phyloP scores from a whole-genome alignment of 108 stramenopile genomes.

The Halocafeteria seosinensis region DNA sequence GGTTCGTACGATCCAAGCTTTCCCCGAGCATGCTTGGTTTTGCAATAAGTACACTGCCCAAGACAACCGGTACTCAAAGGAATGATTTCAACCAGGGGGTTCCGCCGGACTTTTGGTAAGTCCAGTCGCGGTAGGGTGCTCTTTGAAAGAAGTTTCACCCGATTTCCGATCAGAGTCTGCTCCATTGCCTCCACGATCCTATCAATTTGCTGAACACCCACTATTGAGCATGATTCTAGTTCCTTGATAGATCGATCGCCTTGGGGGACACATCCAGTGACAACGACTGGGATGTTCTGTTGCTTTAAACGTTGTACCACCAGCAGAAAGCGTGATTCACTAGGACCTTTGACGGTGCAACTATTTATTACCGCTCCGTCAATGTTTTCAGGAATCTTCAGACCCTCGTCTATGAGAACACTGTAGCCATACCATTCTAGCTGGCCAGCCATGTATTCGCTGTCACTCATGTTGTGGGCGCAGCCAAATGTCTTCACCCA shows the following conservation, averaged over 20 bases:
- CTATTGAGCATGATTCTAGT: slow-evolving; percentile 8
- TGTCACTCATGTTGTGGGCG: slow-evolving; percentile 28
- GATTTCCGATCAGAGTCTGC: slow-evolving; percentile 19
- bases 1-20: slow-evolving; percentile 23
- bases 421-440: slow-evolving; percentile 23
- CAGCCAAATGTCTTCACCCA: slow-evolving; percentile 31
- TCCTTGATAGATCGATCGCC: slow-evolving; percentile 16
- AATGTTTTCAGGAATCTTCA: too few species aligned
- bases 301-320: slow-evolving; percentile 6
- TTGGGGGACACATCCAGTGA: slow-evolving; percentile 35
- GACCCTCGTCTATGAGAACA: not conserved
- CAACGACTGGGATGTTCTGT: slow-evolving; percentile 16
- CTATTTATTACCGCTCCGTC: slow-evolving; percentile 26
- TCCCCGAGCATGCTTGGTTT: slow-evolving; percentile 32
- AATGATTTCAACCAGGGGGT: slow-evolving; percentile 31
- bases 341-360: slow-evolving; percentile 38
- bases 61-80: slow-evolving; percentile 34
- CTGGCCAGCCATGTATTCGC: slow-evolving; percentile 34
- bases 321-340: slow-evolving; percentile 19
- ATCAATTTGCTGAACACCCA: slow-evolving; percentile 32
- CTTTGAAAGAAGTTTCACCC: slow-evolving; percentile 14
- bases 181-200: slow-evolving; percentile 26
- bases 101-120: slow-evolving; percentile 30
- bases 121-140: slow-evolving; percentile 20
- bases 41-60: slow-evolving; percentile 38